These are phyloP conservation scores for Beauveria caledonica DNA, from an alignment of 2,329 filamentous ascomycete genomes.

Conservation along the genomic window DNA sequence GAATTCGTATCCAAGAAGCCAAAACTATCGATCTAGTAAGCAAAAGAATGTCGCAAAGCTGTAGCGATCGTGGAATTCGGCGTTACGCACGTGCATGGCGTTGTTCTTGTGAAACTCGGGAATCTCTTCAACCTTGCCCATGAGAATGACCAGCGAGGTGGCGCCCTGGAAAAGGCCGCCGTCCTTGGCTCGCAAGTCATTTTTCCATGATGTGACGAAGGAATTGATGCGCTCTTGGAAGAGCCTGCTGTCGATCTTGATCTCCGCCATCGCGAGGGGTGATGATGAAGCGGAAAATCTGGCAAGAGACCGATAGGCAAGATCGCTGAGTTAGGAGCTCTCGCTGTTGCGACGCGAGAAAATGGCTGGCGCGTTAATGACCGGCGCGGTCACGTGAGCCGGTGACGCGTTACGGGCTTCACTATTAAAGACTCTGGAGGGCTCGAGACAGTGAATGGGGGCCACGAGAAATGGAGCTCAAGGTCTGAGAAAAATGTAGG, in stretches of 20 bases:
- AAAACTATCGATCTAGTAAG: constrained; percentile 56
- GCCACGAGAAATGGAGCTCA: background rate
- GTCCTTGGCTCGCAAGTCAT: constrained; percentile 84
- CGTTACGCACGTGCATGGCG: constrained; percentile 57
- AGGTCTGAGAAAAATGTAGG: background rate
- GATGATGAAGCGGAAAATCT: constrained; percentile 18
- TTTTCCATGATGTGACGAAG: constrained; percentile 89
- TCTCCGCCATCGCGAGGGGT: constrained; percentile 58
- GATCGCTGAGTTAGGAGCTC: constrained; percentile 19
- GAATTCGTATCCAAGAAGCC: constrained; percentile 97
- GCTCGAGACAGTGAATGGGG: background rate
- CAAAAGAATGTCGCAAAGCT: background rate
- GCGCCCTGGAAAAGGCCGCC: constrained; percentile 74
- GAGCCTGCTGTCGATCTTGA: constrained; percentile 87
- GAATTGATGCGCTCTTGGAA: constrained; percentile 91
- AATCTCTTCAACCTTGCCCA: constrained; percentile 89
- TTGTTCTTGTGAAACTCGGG: constrained; percentile 92
- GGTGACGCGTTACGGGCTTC: background rate
- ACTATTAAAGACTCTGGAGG: background rate
- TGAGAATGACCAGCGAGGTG: constrained; percentile 78
- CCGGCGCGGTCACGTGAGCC: constrained; percentile 27
- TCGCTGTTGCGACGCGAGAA: constrained; percentile 28
- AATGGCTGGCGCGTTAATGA: constrained; percentile 36
- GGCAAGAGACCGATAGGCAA: constrained; percentile 19
- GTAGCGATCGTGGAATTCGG: constrained; percentile 1